phyloP scores from a whole-genome alignment of 2,329 filamentous ascomycete species.

The Fusarium sp. region DNA sequence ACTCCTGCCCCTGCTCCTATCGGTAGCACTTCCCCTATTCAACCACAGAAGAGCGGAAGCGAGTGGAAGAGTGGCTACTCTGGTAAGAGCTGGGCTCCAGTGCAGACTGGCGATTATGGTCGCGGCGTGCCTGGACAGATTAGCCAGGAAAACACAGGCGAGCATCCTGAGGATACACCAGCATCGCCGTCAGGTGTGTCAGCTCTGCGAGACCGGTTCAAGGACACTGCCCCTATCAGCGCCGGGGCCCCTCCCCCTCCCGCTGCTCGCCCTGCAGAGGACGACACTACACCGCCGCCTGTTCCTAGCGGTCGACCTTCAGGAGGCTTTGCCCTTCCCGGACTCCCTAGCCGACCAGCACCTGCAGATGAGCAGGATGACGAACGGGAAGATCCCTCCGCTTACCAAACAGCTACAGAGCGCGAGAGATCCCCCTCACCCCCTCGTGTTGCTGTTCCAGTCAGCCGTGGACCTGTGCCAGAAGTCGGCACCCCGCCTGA shows the following conservation, averaged over 20 bases:
- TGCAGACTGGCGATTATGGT: constrained; percentile 74
- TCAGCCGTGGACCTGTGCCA: constrained; percentile 70
- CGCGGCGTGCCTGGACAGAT: constrained; percentile 64
- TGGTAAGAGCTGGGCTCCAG: constrained; percentile 90
- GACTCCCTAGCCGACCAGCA: constrained; percentile 72
- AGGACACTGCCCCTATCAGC: constrained; percentile 77
- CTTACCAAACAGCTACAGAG: constrained; percentile 50
- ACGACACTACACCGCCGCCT: constrained; percentile 60
- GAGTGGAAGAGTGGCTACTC: constrained; percentile 92
- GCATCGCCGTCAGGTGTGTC: constrained; percentile 71
- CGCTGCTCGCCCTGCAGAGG: constrained; percentile 51
- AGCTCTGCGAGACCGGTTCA: constrained; percentile 84
- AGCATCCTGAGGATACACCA: constrained; percentile 61
- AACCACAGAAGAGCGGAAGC: constrained; percentile 76
- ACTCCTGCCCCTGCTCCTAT: constrained; percentile 51
- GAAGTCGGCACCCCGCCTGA: constrained; percentile 62
- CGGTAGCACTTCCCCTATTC: constrained; percentile 62
- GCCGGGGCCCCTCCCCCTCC: constrained; percentile 53
- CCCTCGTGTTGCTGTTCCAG: constrained; percentile 86
- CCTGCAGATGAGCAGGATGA: constrained; percentile 60
- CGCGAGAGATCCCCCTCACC: constrained; percentile 72
- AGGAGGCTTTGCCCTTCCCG: constrained; percentile 81
- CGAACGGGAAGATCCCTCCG: constrained; percentile 60
- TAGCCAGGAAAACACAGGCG: constrained; percentile 72
- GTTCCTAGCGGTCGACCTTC: constrained; percentile 73